phyloP scores from a whole-genome alignment of 345 rosid species.

The Eutrema heterophyllum region DNA sequence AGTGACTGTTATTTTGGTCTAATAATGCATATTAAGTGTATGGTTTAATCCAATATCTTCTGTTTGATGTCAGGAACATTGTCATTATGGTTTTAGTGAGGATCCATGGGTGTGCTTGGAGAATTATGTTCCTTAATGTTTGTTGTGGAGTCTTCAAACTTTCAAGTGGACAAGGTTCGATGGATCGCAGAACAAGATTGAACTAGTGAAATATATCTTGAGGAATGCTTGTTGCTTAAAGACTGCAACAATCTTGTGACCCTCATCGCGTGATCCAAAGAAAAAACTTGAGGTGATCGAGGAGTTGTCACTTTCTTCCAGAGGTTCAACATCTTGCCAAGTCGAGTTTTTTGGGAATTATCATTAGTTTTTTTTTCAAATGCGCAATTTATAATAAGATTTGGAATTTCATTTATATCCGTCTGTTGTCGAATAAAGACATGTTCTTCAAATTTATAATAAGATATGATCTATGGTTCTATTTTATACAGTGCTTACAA shows the following conservation, averaged over 20 bases:
- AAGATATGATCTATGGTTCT: background rate
- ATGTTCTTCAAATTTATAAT: background rate
- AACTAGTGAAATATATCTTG: background rate
- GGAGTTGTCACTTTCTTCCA: background rate
- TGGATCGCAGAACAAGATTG: background rate
- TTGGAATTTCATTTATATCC: background rate
- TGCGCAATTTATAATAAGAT: too few species aligned
- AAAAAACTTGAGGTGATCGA: background rate
- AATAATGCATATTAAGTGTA: background rate
- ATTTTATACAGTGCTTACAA: background rate
- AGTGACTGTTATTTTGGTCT: background rate
- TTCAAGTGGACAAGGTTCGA: background rate
- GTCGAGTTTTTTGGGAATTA: too few species aligned
- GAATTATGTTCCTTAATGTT: background rate
- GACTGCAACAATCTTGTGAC: background rate
- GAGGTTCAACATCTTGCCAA: background rate
- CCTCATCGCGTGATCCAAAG: background rate
- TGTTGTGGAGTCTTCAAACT: background rate
- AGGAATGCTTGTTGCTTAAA: background rate
- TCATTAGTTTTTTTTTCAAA: background rate
- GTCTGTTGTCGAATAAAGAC: background rate
- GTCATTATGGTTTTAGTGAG: background rate
- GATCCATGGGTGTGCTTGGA: background rate
- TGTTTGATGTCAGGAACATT: background rate
- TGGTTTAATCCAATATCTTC: background rate